Percentiles rank a stretch among this genome's conserved stretches.
These are phyloP conservation scores for Salvia sclarea DNA, from an alignment of 305 asterid species.

Conservation along the genomic window DNA sequence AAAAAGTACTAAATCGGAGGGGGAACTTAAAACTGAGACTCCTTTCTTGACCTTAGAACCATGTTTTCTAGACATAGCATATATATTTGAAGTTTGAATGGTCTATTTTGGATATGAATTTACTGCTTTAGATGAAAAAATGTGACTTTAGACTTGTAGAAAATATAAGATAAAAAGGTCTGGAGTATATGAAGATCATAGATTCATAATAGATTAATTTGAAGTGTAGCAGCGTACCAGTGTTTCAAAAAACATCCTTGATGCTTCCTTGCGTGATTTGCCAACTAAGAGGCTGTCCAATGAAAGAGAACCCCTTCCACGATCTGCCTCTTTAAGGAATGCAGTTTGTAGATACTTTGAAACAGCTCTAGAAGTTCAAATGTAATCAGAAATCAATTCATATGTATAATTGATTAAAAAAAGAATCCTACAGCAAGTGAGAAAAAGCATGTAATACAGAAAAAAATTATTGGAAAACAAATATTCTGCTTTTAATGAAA, in stretches of 20 bases:
- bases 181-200: constrained; percentile 2
- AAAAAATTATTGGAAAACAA: neutral
- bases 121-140: neutral
- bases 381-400: constrained; percentile 7
- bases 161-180: neutral
- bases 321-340: constrained; percentile 63
- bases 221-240: constrained; percentile 50
- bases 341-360: constrained; percentile 42
- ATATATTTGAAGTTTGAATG: neutral
- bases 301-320: constrained; percentile 59
- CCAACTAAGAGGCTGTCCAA: constrained; percentile 72
- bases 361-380: constrained; percentile 33
- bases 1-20: neutral
- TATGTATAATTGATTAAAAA: neutral
- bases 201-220: neutral
- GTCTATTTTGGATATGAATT: neutral
- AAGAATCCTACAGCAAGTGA: neutral
- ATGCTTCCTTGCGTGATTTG: constrained; percentile 92
- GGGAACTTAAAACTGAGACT: neutral
- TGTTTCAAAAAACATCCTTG: constrained; percentile 92
- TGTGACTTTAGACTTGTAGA: neutral
- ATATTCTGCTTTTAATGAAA: neutral
- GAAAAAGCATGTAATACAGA: neutral
- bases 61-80: neutral
- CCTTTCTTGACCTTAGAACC: neutral